These are phyloP conservation scores for Aspergillus bertholletiae DNA, from an alignment of 495 filamentous ascomycete species.

Conservation along the genomic window DNA sequence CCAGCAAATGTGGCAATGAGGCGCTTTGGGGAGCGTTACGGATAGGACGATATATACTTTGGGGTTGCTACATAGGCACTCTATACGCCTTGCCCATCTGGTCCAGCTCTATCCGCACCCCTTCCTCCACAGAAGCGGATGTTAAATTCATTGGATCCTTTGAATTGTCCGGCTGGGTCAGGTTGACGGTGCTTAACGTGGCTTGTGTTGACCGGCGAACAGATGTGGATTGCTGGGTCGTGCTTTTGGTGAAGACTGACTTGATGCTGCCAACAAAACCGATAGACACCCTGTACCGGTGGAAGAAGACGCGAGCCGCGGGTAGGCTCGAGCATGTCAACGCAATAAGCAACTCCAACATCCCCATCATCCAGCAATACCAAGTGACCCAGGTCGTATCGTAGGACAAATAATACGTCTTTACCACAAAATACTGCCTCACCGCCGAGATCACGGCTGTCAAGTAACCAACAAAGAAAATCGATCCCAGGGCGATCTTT, in stretches of 20 bases:
- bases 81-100: too few relatives aligned
- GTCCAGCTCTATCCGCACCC: too few relatives aligned
- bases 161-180: too few relatives aligned
- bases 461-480: conserved; percentile 6
- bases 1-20: too few relatives aligned
- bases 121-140: too few relatives aligned
- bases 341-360: conserved; percentile 7
- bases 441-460: conserved; percentile 3
- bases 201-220: background rate
- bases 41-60: too few relatives aligned
- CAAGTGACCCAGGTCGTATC: conserved; percentile 7
- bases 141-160: too few relatives aligned
- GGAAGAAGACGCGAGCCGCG: conserved; percentile 6
- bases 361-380: conserved; percentile 10
- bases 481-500: background rate
- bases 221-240: background rate
- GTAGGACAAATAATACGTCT: conserved; percentile 3
- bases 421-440: conserved; percentile 3
- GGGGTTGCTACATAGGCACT: too few relatives aligned
- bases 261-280: background rate
- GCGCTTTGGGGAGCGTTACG: too few relatives aligned
- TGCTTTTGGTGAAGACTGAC: background rate
- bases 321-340: conserved; percentile 7
- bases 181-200: background rate
- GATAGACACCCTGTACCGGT: background rate